These are phyloP conservation scores for Papiliotrema fonsecae DNA, from an alignment of 1,284 basidiomycete genomes.

Conservation along the genomic window DNA sequence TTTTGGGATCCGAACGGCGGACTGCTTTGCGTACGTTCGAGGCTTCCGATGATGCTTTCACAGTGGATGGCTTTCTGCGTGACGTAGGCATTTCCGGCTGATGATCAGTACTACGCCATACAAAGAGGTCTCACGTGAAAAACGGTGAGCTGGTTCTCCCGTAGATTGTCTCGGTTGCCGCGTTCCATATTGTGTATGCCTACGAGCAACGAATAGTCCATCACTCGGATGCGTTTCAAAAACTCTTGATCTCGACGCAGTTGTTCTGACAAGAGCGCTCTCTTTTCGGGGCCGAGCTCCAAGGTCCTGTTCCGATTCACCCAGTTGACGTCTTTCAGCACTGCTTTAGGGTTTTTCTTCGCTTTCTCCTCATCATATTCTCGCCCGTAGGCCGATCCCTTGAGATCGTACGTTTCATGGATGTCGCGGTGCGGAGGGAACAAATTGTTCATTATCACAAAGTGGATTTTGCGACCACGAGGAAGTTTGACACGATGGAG, in stretches of 20 bases:
- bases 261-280: slow-evolving; percentile 84
- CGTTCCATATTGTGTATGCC: slow-evolving; percentile 89
- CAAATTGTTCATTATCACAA: slow-evolving; percentile 99
- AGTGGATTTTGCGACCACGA: slow-evolving; percentile 90
- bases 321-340: slow-evolving; percentile 97
- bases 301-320: slow-evolving; percentile 71
- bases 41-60: slow-evolving; percentile 64
- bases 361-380: slow-evolving; percentile 84
- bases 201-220: slow-evolving; percentile 94
- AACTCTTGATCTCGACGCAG: slow-evolving; percentile 80
- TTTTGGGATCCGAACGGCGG: slow-evolving; percentile 73
- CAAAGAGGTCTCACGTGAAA: slow-evolving; percentile 64
- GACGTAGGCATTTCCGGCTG: slow-evolving; percentile 60
- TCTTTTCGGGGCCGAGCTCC: slow-evolving; percentile 90
- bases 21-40: slow-evolving; percentile 79
- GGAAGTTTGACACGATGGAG: slow-evolving; percentile 96
- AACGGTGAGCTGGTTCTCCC: slow-evolving; percentile 82
- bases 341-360: slow-evolving; percentile 72
- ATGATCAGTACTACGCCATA: slow-evolving; percentile 3
- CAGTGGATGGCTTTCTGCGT: slow-evolving; percentile 57
- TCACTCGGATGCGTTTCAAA: slow-evolving; percentile 75
- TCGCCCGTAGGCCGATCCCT: slow-evolving; percentile 87
- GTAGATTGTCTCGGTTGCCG: slow-evolving; percentile 85
- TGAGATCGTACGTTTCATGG: slow-evolving; percentile 96
- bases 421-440: slow-evolving; percentile 97